A percentile compares a stretch with the other conserved stretches of the same genome.
These are phyloP conservation scores for Cordia subcordata DNA, from an alignment of 257 asterid species.

Conservation along the genomic window DNA sequence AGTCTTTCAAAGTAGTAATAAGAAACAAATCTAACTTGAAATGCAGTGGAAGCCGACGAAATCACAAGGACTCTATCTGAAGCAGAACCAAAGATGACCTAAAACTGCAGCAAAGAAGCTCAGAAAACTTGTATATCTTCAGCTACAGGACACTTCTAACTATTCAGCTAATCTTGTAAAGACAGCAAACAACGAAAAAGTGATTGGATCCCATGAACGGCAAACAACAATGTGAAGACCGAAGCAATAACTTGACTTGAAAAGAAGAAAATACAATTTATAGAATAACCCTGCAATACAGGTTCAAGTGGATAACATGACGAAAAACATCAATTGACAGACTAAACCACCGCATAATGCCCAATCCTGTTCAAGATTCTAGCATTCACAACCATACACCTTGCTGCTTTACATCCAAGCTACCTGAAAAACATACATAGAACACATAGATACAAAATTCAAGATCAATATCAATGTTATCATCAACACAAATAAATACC, in stretches of 20 bases:
- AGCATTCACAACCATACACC: no score
- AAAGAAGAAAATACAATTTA: slow-evolving; percentile 11
- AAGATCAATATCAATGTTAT: background rate
- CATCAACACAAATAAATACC: no score
- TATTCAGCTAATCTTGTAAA: slow-evolving; percentile 48
- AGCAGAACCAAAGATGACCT: no score
- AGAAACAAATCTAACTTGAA: slow-evolving; percentile 3
- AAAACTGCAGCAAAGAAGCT: background rate
- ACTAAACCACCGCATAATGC: slow-evolving; percentile 60
- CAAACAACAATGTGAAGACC: background rate
- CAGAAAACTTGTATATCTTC: background rate
- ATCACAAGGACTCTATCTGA: background rate
- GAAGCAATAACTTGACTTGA: background rate
- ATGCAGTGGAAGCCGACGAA: background rate
- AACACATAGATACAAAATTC: no score
- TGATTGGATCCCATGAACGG: slow-evolving; percentile 58
- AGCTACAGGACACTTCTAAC: no score
- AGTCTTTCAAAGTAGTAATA: background rate
- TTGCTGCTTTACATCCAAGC: background rate
- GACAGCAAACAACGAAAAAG: slow-evolving; percentile 39
- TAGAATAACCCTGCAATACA: slow-evolving; percentile 71
- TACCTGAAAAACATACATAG: background rate
- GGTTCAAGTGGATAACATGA: slow-evolving; percentile 54
- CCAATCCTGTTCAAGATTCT: background rate
- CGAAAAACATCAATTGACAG: slow-evolving; percentile 53